A percentile compares a stretch with the other conserved stretches of the same genome.
Evolutionary conservation across 2,329 filamentous ascomycete genomes (phyloP).

Genomic region (Corinectria fuckeliana): DNA sequence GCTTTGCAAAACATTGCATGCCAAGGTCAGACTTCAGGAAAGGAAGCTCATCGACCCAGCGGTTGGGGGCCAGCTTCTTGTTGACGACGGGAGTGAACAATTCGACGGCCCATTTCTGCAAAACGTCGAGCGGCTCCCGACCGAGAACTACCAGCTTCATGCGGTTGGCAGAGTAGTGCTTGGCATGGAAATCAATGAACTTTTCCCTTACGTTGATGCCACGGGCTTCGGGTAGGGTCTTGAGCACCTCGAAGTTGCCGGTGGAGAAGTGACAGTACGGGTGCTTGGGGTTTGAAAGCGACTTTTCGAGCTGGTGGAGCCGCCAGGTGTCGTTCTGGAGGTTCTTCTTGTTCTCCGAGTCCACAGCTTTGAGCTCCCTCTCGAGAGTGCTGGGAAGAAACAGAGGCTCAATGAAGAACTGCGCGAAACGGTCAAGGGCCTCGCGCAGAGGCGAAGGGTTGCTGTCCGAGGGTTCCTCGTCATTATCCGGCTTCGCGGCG

Average conservation of each 20-base stretch:
- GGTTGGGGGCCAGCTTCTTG: slow-evolving; percentile 72
- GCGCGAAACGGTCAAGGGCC: slow-evolving; percentile 87
- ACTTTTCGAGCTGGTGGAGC: slow-evolving; percentile 85
- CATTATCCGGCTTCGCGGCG: slow-evolving; percentile 75
- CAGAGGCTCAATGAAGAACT: slow-evolving; percentile 90
- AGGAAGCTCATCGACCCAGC: slow-evolving; percentile 60
- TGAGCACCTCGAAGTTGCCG: slow-evolving; percentile 84
- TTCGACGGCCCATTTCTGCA: slow-evolving; percentile 84
- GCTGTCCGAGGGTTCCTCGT: slow-evolving; percentile 59
- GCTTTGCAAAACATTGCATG: slow-evolving; percentile 84
- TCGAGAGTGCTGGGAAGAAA: slow-evolving; percentile 87
- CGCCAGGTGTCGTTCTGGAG: slow-evolving; percentile 90
- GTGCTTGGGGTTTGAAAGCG: slow-evolving; percentile 84
- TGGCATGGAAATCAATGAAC: slow-evolving; percentile 90
- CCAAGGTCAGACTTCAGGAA: slow-evolving; percentile 57
- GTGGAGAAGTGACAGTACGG: slow-evolving; percentile 93
- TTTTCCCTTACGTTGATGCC: slow-evolving; percentile 87
- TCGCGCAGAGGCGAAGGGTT: slow-evolving; percentile 73
- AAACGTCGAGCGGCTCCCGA: slow-evolving; percentile 78
- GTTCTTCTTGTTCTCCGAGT: slow-evolving; percentile 98
- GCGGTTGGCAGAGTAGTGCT: slow-evolving; percentile 89
- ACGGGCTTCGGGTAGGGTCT: slow-evolving; percentile 77
- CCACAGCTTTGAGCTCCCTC: slow-evolving; percentile 85
- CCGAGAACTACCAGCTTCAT: slow-evolving; percentile 93
- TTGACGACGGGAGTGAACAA: slow-evolving; percentile 83